Conservation (phyloP, 129 eudicot species). For the Helianthus annuus region HanXRQr2.0-SUNRISE NC_035446.2:160967735-160968234, state of each 20-base stretch:
- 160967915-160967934: constrained; percentile 28
- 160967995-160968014: background rate
- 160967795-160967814: constrained; percentile 41
- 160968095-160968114: too few species aligned
- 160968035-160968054: background rate
- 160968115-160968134: too few species aligned
- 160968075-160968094: background rate
- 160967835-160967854: constrained; percentile 52
- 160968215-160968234: background rate
- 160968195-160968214: background rate
- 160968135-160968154: too few species aligned
- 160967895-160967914: constrained; percentile 44
- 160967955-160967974: background rate
- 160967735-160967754: background rate
- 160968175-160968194: background rate
- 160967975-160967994: background rate
- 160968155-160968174: too few species aligned
- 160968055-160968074: too few species aligned
- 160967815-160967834: constrained; percentile 53
- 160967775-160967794: constrained; percentile 6
- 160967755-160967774: constrained; percentile 10
- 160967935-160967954: constrained; percentile 34
- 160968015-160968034: background rate
- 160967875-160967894: constrained; percentile 46
- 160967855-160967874: constrained; percentile 41